Evolutionary conservation across 106 monocot genomes (phyloP).

Genomic region (Apostasia shenzhenica): DNA sequence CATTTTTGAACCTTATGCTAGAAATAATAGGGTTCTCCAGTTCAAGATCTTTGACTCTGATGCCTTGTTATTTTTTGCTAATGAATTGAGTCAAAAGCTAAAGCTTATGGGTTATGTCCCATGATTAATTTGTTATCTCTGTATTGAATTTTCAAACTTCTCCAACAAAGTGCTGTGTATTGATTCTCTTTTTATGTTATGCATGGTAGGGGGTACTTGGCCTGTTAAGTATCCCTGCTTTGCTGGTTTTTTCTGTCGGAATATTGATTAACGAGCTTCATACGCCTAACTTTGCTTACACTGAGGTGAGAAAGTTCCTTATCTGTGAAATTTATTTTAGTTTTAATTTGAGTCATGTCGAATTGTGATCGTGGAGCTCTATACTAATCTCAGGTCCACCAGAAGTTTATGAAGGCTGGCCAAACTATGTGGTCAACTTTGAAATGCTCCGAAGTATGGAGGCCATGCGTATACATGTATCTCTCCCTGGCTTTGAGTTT

Average conservation of each 20-base stretch:
- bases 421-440: constrained; percentile 56
- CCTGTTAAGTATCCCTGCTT: constrained; percentile 56
- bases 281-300: constrained; percentile 36
- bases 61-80: too few species aligned
- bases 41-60: too few species aligned
- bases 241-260: constrained; percentile 48
- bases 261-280: constrained; percentile 42
- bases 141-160: neutral
- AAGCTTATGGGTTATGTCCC: too few species aligned
- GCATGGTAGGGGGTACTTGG: constrained; percentile 60
- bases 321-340: neutral
- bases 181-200: constrained; percentile 2
- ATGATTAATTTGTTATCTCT: neutral
- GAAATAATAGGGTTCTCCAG: too few species aligned
- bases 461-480: constrained; percentile 75
- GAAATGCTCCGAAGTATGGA: constrained; percentile 60
- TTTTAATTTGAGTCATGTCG: too few species aligned
- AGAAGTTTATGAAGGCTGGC: constrained; percentile 53
- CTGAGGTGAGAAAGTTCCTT: constrained; percentile 26
- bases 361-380: neutral
- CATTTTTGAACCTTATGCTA: too few species aligned
- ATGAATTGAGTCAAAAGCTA: too few species aligned
- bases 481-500: constrained; percentile 55
- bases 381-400: constrained; percentile 32
- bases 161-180: neutral